Evolutionary conservation across 805 yeast species (phyloP).

Genomic region (Candida insectalens): DNA sequence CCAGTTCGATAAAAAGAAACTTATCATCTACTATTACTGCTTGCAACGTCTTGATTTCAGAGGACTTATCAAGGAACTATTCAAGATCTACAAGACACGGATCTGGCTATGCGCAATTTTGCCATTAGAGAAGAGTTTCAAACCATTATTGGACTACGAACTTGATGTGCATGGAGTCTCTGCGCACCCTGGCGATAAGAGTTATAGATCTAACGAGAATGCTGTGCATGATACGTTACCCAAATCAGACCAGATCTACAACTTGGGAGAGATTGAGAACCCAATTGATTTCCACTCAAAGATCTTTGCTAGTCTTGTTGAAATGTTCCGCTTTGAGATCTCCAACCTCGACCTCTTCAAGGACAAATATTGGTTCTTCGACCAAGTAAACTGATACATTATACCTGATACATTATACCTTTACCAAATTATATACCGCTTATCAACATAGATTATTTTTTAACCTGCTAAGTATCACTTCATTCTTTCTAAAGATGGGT

Average conservation of each 20-base stretch:
- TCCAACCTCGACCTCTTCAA: conserved; percentile 17
- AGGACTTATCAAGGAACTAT: conserved; percentile 61
- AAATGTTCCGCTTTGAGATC: conserved; percentile 32
- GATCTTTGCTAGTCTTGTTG: conserved; percentile 37
- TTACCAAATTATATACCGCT: too few relatives aligned
- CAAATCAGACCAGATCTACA: conserved; percentile 31
- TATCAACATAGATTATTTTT: conserved; percentile 29
- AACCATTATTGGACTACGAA: conserved; percentile 22
- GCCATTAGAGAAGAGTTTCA: conserved; percentile 25
- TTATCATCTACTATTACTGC: conserved; percentile 61
- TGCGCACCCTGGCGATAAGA: conserved; percentile 19
- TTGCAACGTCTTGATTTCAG: conserved; percentile 65
- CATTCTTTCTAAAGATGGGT: not conserved
- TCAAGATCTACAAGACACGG: conserved; percentile 67
- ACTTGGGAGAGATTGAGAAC: conserved; percentile 22
- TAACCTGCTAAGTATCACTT: too few relatives aligned
- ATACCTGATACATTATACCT: too few relatives aligned
- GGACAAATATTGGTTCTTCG: conserved; percentile 20
- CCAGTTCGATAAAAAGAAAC: conserved; percentile 72
- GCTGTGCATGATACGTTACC: conserved; percentile 21
- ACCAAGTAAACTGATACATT: conserved; percentile 4
- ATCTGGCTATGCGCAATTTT: conserved; percentile 77
- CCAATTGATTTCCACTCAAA: conserved; percentile 45
- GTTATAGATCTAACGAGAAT: conserved; percentile 28
- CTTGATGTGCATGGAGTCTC: conserved; percentile 13